phyloP scores from a whole-genome alignment of 305 asterid species.

The Fraxinus velutina region DNA sequence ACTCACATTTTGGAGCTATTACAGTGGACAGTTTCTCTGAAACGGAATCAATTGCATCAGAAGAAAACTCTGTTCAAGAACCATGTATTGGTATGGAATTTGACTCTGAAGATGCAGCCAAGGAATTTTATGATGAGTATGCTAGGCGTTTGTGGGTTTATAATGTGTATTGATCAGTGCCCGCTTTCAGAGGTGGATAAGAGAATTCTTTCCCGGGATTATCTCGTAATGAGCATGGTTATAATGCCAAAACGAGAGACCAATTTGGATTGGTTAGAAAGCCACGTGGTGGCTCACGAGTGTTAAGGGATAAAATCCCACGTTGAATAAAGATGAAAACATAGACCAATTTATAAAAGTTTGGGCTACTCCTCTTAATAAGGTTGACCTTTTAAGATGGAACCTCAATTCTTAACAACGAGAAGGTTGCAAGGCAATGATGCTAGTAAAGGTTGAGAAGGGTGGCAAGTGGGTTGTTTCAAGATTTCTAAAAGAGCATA shows the following conservation, averaged over 20 bases:
- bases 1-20: conserved; percentile 15
- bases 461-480: conserved; percentile 32
- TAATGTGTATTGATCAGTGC: conserved; percentile 34
- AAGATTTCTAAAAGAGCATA: conserved; percentile 33
- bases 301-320: too few relatives aligned
- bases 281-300: conserved; percentile 22
- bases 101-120: conserved; percentile 28
- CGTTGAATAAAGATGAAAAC: too few relatives aligned
- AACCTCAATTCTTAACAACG: too few relatives aligned
- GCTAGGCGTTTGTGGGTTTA: conserved; percentile 31
- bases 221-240: conserved; percentile 35
- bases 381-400: too few relatives aligned
- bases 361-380: too few relatives aligned
- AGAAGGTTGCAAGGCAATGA: conserved; percentile 41
- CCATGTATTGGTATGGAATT: conserved; percentile 32
- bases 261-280: conserved; percentile 22
- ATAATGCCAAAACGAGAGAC: conserved; percentile 28
- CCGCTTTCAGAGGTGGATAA: conserved; percentile 32
- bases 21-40: conserved; percentile 5
- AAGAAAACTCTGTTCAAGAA: conserved; percentile 21
- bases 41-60: conserved; percentile 14
- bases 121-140: conserved; percentile 30
- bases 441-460: conserved; percentile 31
- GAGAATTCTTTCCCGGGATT: conserved; percentile 34
- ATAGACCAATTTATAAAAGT: too few relatives aligned